Evolutionary conservation across 768 basidiomycete genomes (phyloP).

Genomic region (Kondoa subrosea): DNA sequence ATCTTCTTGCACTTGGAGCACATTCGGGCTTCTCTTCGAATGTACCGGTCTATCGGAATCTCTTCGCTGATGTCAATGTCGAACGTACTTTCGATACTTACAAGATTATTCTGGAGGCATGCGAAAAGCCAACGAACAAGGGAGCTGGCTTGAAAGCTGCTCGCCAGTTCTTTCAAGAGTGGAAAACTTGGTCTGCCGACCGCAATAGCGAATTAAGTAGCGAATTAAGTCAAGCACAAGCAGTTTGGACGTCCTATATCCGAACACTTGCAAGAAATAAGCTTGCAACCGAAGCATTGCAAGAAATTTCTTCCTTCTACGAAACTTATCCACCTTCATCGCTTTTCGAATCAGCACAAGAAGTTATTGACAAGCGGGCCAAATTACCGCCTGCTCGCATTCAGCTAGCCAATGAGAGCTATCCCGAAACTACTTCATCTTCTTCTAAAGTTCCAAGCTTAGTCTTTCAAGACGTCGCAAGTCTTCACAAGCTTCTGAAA

Average conservation of each 20-base stretch:
- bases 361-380: background rate
- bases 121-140: slow-evolving; percentile 37
- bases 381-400: background rate
- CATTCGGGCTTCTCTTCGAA: slow-evolving; percentile 42
- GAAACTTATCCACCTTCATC: background rate
- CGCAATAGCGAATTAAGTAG: background rate
- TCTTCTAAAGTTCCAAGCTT: background rate
- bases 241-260: slow-evolving; percentile 1
- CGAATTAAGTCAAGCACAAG: too few relatives aligned
- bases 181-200: slow-evolving; percentile 33
- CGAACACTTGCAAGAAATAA: background rate
- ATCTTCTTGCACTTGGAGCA: slow-evolving; percentile 51
- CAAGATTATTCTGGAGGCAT: slow-evolving; percentile 52
- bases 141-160: slow-evolving; percentile 45
- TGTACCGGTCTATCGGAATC: slow-evolving; percentile 39
- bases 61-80: slow-evolving; percentile 39
- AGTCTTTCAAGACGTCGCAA: background rate
- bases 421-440: background rate
- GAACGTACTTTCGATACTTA: slow-evolving; percentile 43
- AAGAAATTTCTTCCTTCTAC: background rate
- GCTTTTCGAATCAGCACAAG: background rate
- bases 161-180: slow-evolving; percentile 50
- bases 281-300: background rate
- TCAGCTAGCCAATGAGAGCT: background rate
- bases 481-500: background rate